These are phyloP conservation scores for Schizosaccharomyces cryophilus DNA, from an alignment of 805 yeast species.

Conservation along the genomic window DNA sequence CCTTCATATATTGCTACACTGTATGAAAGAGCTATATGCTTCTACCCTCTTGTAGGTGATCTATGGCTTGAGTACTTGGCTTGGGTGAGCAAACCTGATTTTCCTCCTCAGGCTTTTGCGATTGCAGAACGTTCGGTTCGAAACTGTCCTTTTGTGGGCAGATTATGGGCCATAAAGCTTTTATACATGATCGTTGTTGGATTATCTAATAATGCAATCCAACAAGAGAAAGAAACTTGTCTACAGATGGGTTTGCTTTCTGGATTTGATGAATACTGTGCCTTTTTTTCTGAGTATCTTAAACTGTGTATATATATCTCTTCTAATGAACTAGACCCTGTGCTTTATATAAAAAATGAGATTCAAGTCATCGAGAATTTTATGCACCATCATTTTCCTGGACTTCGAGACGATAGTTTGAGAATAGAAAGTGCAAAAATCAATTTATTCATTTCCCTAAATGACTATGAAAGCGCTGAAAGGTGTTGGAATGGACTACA, in stretches of 20 bases:
- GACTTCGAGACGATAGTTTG: conserved; percentile 3
- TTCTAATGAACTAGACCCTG: conserved; percentile 1
- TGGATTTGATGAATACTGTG: conserved; percentile 4
- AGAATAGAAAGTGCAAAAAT: conserved; percentile 2
- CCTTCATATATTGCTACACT: conserved; percentile 7
- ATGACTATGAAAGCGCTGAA: neutral
- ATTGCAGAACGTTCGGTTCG: conserved; percentile 9
- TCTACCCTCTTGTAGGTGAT: conserved; percentile 6
- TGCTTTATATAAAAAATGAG: neutral
- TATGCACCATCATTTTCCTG: neutral
- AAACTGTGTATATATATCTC: conserved; percentile 4
- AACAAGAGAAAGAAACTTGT: conserved; percentile 5
- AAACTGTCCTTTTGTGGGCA: conserved; percentile 11
- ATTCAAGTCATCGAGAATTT: neutral
- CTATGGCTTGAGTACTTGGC: conserved; percentile 13
- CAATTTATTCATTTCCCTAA: neutral
- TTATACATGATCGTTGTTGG: conserved; percentile 5
- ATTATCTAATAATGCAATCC: conserved; percentile 1
- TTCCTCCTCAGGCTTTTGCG: neutral
- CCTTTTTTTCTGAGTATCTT: conserved; percentile 5
- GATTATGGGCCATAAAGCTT: conserved; percentile 10
- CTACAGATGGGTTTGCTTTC: conserved; percentile 4
- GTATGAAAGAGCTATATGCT: conserved; percentile 11
- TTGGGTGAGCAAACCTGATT: conserved; percentile 8
- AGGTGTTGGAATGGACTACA: neutral